Evolutionary conservation across 805 yeast genomes (phyloP), one percentile per base, ranked within the genome.

Genomic region (Scheffersomyces stipitis): DNA sequence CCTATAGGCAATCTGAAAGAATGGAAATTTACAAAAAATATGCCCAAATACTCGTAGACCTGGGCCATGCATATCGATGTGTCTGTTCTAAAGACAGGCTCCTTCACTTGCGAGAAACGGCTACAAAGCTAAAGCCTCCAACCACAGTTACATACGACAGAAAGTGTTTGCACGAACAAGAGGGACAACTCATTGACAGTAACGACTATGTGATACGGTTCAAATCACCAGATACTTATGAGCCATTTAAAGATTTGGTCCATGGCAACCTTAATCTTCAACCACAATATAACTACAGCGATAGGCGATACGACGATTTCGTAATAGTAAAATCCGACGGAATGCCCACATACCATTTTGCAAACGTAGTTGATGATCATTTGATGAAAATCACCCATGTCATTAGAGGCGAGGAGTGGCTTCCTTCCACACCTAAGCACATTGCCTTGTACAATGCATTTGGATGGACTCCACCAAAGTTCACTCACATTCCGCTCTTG

Each of bases 351-450:
- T 93, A 93, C 51, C 99, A 93, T 62, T 82, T 93, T 53, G 99
- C 99, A 12, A 91, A 87, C 52, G 96, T 93, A 5, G 78, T 93
- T 3, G 99, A 93, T 56, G 99, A 93, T 56, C 95, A 90, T 57
- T 64, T 86, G 31, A 93, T 93, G 99, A 60, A 79, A 31, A 85
- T 93, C 30, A 86, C 96, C 0, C 97, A 93, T 60, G 99, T 93
- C 6, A 80, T 93, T 4, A 72, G 99, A 48, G 99, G 99, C 23
- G 99, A 93, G 54, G 99, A 93, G 59, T 93, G 99, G 99, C 65
- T 93, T 8, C 85, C 96, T 1, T 87, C 98, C 0, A 93, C 99
- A 0, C 96, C 97, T 2, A 91, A 90, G 51, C 99, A 93, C 53
- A 72, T 89, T 31, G 91, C 96, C 0, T 58, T 93, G 34, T 95